Conservation (phyloP, 2,329 filamentous ascomycete genomes). For the Fusarium sterilihyphosum region DNA sequence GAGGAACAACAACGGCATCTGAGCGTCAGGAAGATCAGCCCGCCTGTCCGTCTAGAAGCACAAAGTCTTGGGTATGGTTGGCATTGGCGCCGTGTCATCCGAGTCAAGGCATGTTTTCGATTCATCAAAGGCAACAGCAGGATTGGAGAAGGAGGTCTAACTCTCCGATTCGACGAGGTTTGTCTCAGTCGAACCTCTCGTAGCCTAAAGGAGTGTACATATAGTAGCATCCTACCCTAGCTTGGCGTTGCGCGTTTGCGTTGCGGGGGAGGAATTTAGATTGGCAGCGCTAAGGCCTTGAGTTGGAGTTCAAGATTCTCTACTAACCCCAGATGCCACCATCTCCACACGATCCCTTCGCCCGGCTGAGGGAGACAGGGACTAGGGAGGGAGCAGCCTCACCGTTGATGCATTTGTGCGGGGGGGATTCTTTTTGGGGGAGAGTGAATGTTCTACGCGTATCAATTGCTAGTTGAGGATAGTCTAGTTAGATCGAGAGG, state of each 20-base stretch:
- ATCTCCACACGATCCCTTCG: conserved; percentile 44
- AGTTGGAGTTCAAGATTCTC: conserved; percentile 30
- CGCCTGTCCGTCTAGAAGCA: conserved; percentile 34
- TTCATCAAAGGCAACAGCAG: conserved; percentile 19
- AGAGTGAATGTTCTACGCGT: neutral
- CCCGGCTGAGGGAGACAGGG: conserved; percentile 26
- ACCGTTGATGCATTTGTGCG: conserved; percentile 27
- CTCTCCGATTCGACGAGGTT: conserved; percentile 11
- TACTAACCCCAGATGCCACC: conserved; percentile 17
- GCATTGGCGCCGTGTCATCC: conserved; percentile 21
- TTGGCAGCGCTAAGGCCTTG: conserved; percentile 21
- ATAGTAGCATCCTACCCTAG: conserved; percentile 27
- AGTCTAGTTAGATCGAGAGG: neutral
- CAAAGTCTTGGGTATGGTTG: neutral
- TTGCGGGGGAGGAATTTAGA: conserved; percentile 39
- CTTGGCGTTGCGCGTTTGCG: conserved; percentile 1
- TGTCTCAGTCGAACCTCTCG: conserved; percentile 20
- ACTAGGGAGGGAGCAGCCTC: conserved; percentile 6
- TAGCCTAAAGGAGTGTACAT: neutral
- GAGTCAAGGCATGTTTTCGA: conserved; percentile 21
- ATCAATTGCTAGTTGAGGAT: neutral
- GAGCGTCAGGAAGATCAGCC: conserved; percentile 28
- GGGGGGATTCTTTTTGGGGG: conserved; percentile 9
- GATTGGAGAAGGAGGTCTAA: neutral
- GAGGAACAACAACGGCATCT: conserved; percentile 22